These are phyloP conservation scores for Notholithocarpus densiflorus DNA, from an alignment of 306 rosid species.

Conservation along the genomic window DNA sequence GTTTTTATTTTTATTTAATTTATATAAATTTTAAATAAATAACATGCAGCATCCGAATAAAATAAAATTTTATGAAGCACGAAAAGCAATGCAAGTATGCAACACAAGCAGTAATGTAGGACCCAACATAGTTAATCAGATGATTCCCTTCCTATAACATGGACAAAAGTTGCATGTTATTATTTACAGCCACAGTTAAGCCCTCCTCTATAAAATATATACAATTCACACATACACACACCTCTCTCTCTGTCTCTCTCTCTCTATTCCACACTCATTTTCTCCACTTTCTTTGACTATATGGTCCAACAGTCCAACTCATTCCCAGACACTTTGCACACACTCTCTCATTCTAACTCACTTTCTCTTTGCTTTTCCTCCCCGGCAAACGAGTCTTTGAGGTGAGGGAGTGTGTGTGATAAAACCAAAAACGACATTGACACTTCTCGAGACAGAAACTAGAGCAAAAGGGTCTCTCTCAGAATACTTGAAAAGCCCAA, in stretches of 20 bases:
- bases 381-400: slow-evolving; percentile 10
- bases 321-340: not conserved
- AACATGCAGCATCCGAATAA: not conserved
- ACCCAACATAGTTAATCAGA: slow-evolving; percentile 19
- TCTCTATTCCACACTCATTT: slow-evolving; percentile 34
- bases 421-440: slow-evolving; percentile 38
- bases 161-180: not conserved
- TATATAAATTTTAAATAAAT: no score
- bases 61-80: not conserved
- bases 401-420: slow-evolving; percentile 3
- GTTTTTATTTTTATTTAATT: not conserved
- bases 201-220: slow-evolving; percentile 42
- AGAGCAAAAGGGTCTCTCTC: slow-evolving; percentile 26
- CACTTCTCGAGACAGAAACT: slow-evolving; percentile 36
- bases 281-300: slow-evolving; percentile 52
- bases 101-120: not conserved
- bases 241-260: not conserved
- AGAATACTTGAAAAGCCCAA: slow-evolving; percentile 28
- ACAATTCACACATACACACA: not conserved
- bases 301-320: slow-evolving; percentile 30
- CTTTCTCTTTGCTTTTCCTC: slow-evolving; percentile 19
- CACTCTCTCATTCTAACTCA: slow-evolving; percentile 5
- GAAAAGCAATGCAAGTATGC: slow-evolving; percentile 23
- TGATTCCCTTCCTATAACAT: slow-evolving; percentile 20
- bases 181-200: slow-evolving; percentile 21